Percentiles rank a stretch among this genome's conserved stretches.
Conservation (phyloP, 176 grass and related monocot genomes). For the Oryza punctata region DNA sequence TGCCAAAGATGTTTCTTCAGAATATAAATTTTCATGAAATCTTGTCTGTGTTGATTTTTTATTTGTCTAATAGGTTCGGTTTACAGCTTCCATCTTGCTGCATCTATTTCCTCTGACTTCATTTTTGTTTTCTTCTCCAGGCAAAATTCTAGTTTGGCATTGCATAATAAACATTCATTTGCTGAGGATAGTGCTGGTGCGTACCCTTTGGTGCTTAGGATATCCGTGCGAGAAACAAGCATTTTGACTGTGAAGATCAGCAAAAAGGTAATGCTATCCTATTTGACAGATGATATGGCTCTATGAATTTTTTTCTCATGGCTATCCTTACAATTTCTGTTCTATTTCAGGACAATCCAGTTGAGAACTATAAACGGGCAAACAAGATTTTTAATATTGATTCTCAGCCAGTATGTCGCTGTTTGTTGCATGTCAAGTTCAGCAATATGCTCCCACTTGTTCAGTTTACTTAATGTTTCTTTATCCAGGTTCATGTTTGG, state of each 20-base stretch:
- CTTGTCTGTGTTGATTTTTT: neutral
- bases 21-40: neutral
- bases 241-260: conserved; percentile 84
- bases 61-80: neutral
- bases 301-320: neutral
- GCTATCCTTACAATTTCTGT: conserved; percentile 36
- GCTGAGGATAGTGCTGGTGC: conserved; percentile 59
- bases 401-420: conserved; percentile 86
- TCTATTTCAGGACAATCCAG: conserved; percentile 82
- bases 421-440: conserved; percentile 44
- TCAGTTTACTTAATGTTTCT: conserved; percentile 65
- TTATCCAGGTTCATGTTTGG: conserved; percentile 89
- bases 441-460: conserved; percentile 32
- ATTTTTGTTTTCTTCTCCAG: conserved; percentile 46
- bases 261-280: conserved; percentile 65
- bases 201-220: conserved; percentile 87
- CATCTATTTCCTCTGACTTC: conserved; percentile 6
- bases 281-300: conserved; percentile 16
- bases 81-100: conserved; percentile 12
- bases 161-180: conserved; percentile 55
- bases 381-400: conserved; percentile 84
- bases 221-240: conserved; percentile 82
- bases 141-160: conserved; percentile 55
- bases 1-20: conserved; percentile 20
- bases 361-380: conserved; percentile 88